Conservation (phyloP, 768 basidiomycete species). For the Xerocomellus amylosporus region DNA sequence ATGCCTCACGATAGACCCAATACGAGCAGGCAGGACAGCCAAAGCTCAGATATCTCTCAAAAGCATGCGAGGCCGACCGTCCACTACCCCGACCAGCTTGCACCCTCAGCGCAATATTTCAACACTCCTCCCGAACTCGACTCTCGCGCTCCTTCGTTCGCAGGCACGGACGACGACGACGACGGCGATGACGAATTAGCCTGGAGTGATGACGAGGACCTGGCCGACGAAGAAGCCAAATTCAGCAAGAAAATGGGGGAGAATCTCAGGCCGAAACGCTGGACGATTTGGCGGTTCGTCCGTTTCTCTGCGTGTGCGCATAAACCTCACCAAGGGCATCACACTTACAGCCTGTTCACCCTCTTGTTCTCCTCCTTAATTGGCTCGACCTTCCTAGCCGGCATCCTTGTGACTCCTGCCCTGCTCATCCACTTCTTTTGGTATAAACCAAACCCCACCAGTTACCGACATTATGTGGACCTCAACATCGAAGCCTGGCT, state of each 20-base stretch:
- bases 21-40: slow-evolving; percentile 10
- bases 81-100: slow-evolving; percentile 51
- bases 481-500: slow-evolving; percentile 75
- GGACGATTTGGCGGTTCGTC: slow-evolving; percentile 54
- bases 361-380: slow-evolving; percentile 70
- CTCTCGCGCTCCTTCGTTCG: slow-evolving; percentile 43
- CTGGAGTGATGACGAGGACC: slow-evolving; percentile 77
- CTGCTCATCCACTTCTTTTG: slow-evolving; percentile 67
- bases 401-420: slow-evolving; percentile 57
- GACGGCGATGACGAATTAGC: slow-evolving; percentile 59
- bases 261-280: slow-evolving; percentile 41
- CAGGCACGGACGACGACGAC: slow-evolving; percentile 57
- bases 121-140: slow-evolving; percentile 34
- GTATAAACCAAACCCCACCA: slow-evolving; percentile 58
- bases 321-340: neutral
- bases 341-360: slow-evolving; percentile 47
- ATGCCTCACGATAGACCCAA: slow-evolving; percentile 16
- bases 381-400: slow-evolving; percentile 66
- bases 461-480: slow-evolving; percentile 55
- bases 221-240: slow-evolving; percentile 66
- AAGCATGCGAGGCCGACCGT: slow-evolving; percentile 40
- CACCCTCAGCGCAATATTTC: slow-evolving; percentile 20
- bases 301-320: neutral
- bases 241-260: slow-evolving; percentile 60
- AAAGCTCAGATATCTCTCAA: slow-evolving; percentile 12